phyloP scores from a whole-genome alignment of 129 eudicot genomes.

The Centaurea solstitialis region DNA sequence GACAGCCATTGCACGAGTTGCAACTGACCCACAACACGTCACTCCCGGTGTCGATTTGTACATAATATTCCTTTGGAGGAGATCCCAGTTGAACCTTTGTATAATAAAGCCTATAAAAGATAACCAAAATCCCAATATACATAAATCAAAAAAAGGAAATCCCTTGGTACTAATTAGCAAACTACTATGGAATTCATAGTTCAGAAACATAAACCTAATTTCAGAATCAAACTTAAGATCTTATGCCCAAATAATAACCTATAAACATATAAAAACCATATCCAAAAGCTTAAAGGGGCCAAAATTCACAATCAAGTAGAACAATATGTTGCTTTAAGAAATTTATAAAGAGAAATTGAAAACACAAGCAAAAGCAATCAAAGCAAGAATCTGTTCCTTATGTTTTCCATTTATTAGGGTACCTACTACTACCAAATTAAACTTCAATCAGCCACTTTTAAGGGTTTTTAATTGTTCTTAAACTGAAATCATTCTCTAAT shows the following conservation, averaged over 20 bases:
- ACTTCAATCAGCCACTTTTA: neutral
- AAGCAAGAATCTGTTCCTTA: conserved; percentile 2
- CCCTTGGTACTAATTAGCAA: no score
- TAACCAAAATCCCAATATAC: conserved; percentile 8
- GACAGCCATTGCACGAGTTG: conserved; percentile 81
- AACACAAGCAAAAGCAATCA: conserved; percentile 4
- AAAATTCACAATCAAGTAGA: conserved; percentile 5
- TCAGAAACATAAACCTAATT: neutral
- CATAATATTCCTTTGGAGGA: conserved; percentile 84
- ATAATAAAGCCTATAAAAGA: conserved; percentile 68
- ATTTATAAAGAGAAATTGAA: conserved; percentile 11
- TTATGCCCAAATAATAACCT: neutral
- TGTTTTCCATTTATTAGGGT: neutral
- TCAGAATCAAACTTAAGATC: neutral
- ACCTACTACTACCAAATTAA: neutral
- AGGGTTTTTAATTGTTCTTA: neutral
- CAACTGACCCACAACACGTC: conserved; percentile 97
- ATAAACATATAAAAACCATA: neutral
- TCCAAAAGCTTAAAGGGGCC: neutral
- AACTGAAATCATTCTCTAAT: neutral
- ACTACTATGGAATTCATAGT: no score
- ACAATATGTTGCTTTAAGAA: conserved; percentile 11
- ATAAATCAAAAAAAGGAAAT: neutral
- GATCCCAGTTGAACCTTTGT: conserved; percentile 83
- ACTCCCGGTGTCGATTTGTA: conserved; percentile 97